These are phyloP conservation scores for Dentipellis fragilis DNA, from an alignment of 768 basidiomycete genomes.

Conservation along the genomic window DNA sequence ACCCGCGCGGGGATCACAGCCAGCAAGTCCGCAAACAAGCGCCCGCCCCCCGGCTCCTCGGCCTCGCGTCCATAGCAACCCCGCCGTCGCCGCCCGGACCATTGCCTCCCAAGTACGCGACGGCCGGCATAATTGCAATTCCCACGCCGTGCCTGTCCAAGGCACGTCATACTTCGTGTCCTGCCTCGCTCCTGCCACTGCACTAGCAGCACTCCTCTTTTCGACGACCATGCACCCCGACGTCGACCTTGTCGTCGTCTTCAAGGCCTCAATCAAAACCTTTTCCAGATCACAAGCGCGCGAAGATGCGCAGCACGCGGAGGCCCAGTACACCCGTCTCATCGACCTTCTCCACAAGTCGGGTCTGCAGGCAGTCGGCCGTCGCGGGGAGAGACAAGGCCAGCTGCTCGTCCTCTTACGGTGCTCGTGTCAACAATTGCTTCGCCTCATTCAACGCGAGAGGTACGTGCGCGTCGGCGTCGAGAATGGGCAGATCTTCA, in stretches of 20 bases:
- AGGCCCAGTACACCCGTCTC: slow-evolving; percentile 59
- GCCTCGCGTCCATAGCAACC: neutral
- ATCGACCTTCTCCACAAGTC: slow-evolving; percentile 49
- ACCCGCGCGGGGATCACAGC: neutral
- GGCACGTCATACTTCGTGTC: neutral
- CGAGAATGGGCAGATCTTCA: no score
- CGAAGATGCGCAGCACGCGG: slow-evolving; percentile 53
- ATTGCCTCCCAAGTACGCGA: neutral
- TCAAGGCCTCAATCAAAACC: slow-evolving; percentile 42
- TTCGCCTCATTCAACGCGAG: slow-evolving; percentile 62
- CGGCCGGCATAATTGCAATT: neutral
- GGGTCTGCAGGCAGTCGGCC: slow-evolving; percentile 62
- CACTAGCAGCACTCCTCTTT: no score
- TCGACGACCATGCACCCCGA: slow-evolving; percentile 33
- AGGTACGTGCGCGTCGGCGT: slow-evolving; percentile 35
- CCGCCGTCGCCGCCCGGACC: neutral
- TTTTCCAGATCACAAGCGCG: slow-evolving; percentile 53
- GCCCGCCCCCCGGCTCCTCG: neutral
- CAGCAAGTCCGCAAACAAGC: neutral
- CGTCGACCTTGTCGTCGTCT: slow-evolving; percentile 68
- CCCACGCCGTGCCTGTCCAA: neutral
- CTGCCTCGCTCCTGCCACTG: neutral
- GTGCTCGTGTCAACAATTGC: slow-evolving; percentile 52
- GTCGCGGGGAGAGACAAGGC: slow-evolving; percentile 66
- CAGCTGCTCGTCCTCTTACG: slow-evolving; percentile 70